Evolutionary conservation across 108 stramenopile species (phyloP).

Genomic region (Discostella pseudostelligera): DNA sequence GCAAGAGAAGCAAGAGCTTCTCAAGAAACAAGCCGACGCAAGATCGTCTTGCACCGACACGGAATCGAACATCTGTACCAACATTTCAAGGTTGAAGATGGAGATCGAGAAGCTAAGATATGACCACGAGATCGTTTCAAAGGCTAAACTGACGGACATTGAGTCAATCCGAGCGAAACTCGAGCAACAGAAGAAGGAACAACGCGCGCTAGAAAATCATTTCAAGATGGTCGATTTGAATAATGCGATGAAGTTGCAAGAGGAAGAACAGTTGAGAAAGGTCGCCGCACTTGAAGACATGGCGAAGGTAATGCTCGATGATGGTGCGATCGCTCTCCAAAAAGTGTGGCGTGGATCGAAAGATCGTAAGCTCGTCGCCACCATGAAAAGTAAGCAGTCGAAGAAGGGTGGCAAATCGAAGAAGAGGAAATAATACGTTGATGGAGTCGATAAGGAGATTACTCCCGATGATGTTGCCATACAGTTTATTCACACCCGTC

Average conservation of each 20-base stretch:
- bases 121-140: slow-evolving; percentile 1
- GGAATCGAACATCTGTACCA: slow-evolving; percentile 12
- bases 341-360: slow-evolving; percentile 30
- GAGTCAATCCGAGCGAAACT: neutral
- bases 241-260: slow-evolving; percentile 22
- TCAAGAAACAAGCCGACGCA: slow-evolving; percentile 1
- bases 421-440: neutral
- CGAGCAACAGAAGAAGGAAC: slow-evolving; percentile 14
- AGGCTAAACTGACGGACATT: slow-evolving; percentile 15
- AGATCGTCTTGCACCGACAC: neutral
- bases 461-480: too few relatives aligned
- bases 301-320: slow-evolving; percentile 16
- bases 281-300: slow-evolving; percentile 12
- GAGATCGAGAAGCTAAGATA: slow-evolving; percentile 6
- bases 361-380: slow-evolving; percentile 19
- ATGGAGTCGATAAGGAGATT: too few relatives aligned
- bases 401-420: slow-evolving; percentile 27
- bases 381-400: slow-evolving; percentile 24
- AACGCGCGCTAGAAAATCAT: slow-evolving; percentile 23
- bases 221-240: slow-evolving; percentile 31
- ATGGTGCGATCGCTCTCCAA: slow-evolving; percentile 32
- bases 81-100: neutral
- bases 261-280: slow-evolving; percentile 26
- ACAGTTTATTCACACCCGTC: too few relatives aligned
- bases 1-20: slow-evolving; percentile 10